Evolutionary conservation across 495 filamentous ascomycete genomes (phyloP), one percentile per base, ranked within the genome.

Genomic region (Trichoderma parareesei): DNA sequence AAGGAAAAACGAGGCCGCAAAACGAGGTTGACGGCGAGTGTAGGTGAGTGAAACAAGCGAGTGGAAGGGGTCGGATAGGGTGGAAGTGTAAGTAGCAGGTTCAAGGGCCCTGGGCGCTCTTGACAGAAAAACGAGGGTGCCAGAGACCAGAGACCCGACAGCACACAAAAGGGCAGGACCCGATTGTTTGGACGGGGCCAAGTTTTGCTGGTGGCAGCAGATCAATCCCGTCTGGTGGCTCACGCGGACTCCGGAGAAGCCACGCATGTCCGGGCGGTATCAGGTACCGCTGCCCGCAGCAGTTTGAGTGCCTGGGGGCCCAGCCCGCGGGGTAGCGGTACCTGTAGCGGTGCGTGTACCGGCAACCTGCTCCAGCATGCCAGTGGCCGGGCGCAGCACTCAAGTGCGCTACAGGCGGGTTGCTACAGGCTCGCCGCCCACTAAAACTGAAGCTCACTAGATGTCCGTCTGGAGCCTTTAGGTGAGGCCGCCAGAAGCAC

Each of bases 41-140:
- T 48, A 18, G 44, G 53, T 49, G 53, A 57, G 53, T 57, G 53
- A 57, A 57, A 57, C 53, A 57, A 57, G 53, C 53, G 53, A 57
- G 53, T 37, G 53, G 53, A 57, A 57, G 53, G 33, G 53, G 53
- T 57, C 53, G 53, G 53, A 35, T 18, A 13, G 53, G 53, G 37
- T 35, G 53, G 8, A 57, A 57, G 46, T 44, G 27, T 2, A 43
- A 2, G 27, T 49, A 49, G 46, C n/a, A 57, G 27, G 53, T 35
- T 33, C 10, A 11, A n/a, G 37, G 20, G 53, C 16, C 5, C 27
- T 35, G 27, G 27, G 9, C 20, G 53, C 16, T n/a, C 43, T 18
- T 18, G 46, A 49, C 7, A 18, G 46, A 16, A 20, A 49, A 8
- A 49, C 27, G 18, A 49, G 46, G 16, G 16, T 18, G 46, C 14